phyloP scores from a whole-genome alignment of 441 rosid genomes.

The Omphalea diandra region DNA sequence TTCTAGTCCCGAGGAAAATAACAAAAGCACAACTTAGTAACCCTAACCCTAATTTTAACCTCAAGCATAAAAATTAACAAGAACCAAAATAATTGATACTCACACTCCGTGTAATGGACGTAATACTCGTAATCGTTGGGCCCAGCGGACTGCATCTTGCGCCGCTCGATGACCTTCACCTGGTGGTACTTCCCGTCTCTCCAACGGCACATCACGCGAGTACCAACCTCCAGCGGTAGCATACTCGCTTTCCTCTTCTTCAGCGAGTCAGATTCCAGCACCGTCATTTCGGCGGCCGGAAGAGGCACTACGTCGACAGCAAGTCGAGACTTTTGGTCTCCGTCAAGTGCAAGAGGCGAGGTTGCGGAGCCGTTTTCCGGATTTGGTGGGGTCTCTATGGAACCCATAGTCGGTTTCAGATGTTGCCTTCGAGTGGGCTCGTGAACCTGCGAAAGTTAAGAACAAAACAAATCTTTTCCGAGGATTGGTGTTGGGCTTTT shows the following conservation, averaged over 20 bases:
- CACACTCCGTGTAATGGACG: conserved; percentile 98
- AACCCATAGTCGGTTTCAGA: conserved; percentile 54
- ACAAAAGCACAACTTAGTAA: too few species aligned
- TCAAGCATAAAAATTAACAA: conserved; percentile 3
- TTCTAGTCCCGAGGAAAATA: too few species aligned
- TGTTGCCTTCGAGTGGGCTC: conserved; percentile 23
- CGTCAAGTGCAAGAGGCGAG: conserved; percentile 22
- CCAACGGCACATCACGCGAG: conserved; percentile 97
- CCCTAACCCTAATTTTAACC: conserved; percentile 11
- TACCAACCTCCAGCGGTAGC: conserved; percentile 91
- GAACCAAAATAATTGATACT: conserved; percentile 24
- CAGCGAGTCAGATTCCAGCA: conserved; percentile 45
- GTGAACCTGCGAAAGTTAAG: neutral
- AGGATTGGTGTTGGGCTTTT: neutral
- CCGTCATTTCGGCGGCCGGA: conserved; percentile 23
- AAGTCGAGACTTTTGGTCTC: conserved; percentile 32
- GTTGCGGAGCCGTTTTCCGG: conserved; percentile 40
- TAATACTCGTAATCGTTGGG: conserved; percentile 88
- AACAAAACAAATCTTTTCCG: neutral
- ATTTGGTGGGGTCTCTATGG: conserved; percentile 56
- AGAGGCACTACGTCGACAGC: conserved; percentile 28
- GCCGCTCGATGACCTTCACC: conserved; percentile 95
- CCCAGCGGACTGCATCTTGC: conserved; percentile 50
- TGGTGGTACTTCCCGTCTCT: conserved; percentile 95
- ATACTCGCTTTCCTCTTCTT: conserved; percentile 64